Evolutionary conservation across 768 basidiomycete genomes (phyloP), one percentile per base, ranked within the genome.

Genomic region (Phylloporus sp.): DNA sequence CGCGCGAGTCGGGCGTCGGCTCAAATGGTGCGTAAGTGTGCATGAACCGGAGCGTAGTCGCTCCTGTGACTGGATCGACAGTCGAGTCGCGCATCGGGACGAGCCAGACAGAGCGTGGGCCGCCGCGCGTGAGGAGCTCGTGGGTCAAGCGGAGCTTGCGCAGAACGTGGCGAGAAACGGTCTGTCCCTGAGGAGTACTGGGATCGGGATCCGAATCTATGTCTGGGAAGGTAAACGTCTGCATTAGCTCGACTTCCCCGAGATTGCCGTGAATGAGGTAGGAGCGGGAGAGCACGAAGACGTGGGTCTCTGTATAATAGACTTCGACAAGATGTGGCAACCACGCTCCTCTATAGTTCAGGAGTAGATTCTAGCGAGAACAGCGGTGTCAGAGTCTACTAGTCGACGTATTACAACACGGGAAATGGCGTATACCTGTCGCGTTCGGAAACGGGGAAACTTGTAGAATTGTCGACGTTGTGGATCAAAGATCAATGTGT

Each of bases 41-140:
- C 47, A 62, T 43, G 52, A 64, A 63, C 10, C 61, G 53, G 52
- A 64, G 56, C 18, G 59, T 61, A 18, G 53, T 61, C 22, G 59
- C 28, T 6, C 13, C 16, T 5, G 55, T 55, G 9, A 36, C 22
- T 0, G 53, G 51, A 29, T 64, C 52, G 15, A 59, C 28, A 27
- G 24, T n/a, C 5, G 47, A 29, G 43, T 50, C 32, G 39, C 59
- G 52, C 31, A 63, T 53, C 16, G 50, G 62, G n/a, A 34, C 9
- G 1, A 55, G 51, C 56, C 53, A 61, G 11, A 47, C 5, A 2
- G 53, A 61, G 6, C 45, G 27, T 7, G 45, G 48, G 29, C 13
- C 16, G 2, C 53, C 40, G 5, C 52, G 53, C n/a, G 51, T 45
- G 47, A 50, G 41, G 6, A 27, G 20, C 39, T 64, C 62, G 13